Percentiles rank a stretch among this genome's conserved stretches.
Evolutionary conservation across 2,329 filamentous ascomycete genomes (phyloP).

Genomic region (Nothophaeocryptopus gaeumannii): DNA sequence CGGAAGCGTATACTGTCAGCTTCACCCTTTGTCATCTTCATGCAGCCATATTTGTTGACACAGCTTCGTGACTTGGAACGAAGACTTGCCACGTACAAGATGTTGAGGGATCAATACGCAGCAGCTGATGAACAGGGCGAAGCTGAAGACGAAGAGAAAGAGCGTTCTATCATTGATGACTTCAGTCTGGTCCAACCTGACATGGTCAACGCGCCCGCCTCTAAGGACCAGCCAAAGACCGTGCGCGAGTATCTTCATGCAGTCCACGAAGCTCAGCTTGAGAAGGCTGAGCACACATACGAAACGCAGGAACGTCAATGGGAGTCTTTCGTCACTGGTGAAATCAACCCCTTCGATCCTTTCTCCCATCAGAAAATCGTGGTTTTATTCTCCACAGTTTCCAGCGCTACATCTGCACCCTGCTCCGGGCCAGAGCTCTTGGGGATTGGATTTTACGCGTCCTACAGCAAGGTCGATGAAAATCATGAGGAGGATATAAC

Average conservation of each 20-base stretch:
- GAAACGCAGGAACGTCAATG: slow-evolving; percentile 91
- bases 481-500: slow-evolving; percentile 83
- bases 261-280: slow-evolving; percentile 93
- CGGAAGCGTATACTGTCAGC: slow-evolving; percentile 90
- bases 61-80: slow-evolving; percentile 88
- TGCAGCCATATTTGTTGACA: slow-evolving; percentile 88
- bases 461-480: slow-evolving; percentile 71
- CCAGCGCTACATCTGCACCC: slow-evolving; percentile 87
- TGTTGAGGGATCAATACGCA: slow-evolving; percentile 70
- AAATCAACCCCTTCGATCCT: slow-evolving; percentile 86
- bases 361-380: slow-evolving; percentile 96
- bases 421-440: slow-evolving; percentile 90
- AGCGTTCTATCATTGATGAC: slow-evolving; percentile 40
- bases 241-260: slow-evolving; percentile 92
- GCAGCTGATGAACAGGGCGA: slow-evolving; percentile 39
- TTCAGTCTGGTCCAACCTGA: slow-evolving; percentile 92
- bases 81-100: slow-evolving; percentile 75
- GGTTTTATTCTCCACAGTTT: slow-evolving; percentile 89
- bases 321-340: slow-evolving; percentile 91
- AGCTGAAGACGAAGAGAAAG: slow-evolving; percentile 36
- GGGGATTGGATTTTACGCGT: slow-evolving; percentile 80
- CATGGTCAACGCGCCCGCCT: slow-evolving; percentile 86
- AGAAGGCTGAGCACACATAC: slow-evolving; percentile 90
- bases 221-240: slow-evolving; percentile 79
- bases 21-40: slow-evolving; percentile 94